Evolutionary conservation across 805 yeast genomes (phyloP), one percentile per base, ranked within the genome.

Genomic region (Saccharomycopsis javanensis): DNA sequence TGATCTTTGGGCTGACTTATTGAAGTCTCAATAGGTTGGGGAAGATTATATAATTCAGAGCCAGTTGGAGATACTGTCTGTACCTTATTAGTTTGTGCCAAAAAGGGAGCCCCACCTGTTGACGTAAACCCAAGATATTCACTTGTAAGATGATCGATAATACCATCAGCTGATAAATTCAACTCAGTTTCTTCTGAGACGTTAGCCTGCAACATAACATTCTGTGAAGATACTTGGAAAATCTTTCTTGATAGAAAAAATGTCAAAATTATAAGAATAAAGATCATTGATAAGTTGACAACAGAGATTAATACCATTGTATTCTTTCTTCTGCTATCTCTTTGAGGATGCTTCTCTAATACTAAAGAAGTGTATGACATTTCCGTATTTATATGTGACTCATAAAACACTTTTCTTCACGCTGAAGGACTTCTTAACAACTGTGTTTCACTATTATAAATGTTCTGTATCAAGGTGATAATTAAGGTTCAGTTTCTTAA

Each of bases 21-120:
- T 13, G 61, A 53, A 16, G 61, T 59, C 53, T 62, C 63, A 31
- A 55, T 55, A 38, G 63, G 63, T 45, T 61, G 62, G 1, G 63
- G 64, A 5, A 45, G 53, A 11, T 52, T 35, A 27, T 58, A 59
- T 15, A 56, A 4, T 5, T 16, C 15, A 5, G 31, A 18, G 25
- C 45, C 54, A 13, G 61, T 50, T 15, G 59, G 59, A 15, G 57
- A 33, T 8, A 59, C 57, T 15, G 61, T 55, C 11, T 33, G 54
- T 2, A 55, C 53, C 3, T 30, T 30, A 25, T 59, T 45, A 11
- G 61, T 59, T 46, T 50, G 55, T 18, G 61, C 61, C 20, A 59
- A 54, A 37, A 59, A 55, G 38, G 61, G 61, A 13, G 61, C 59
- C 6, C 53, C 57, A 27, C 57, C 61, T n/a, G 61, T 59, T n/a